A percentile compares a stretch with the other conserved stretches of the same genome.
Conservation (phyloP, 148 eudicot species). For the Fagopyrum tataricum region DNA sequence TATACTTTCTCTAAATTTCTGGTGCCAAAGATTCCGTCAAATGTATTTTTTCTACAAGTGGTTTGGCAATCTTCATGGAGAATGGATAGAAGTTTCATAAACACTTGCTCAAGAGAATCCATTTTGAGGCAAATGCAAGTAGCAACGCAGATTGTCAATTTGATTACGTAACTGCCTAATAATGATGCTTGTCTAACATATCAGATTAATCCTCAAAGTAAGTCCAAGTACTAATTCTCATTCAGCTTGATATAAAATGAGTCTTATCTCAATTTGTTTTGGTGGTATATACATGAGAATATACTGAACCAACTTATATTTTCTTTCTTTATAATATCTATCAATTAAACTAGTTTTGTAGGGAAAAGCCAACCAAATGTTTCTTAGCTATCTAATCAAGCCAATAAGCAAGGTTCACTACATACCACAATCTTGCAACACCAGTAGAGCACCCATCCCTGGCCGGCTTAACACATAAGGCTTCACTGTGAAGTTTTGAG, state of each 20-base stretch:
- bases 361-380: not conserved
- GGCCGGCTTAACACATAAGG: slow-evolving; percentile 77
- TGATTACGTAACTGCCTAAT: not conserved
- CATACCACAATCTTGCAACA: slow-evolving; percentile 83
- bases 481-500: slow-evolving; percentile 54
- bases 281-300: not conserved
- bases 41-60: not conserved
- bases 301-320: not conserved
- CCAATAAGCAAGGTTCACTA: not conserved
- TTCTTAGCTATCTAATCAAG: not conserved
- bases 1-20: not conserved
- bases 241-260: not conserved
- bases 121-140: not conserved
- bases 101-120: not conserved
- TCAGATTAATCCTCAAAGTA: not conserved
- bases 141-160: not conserved
- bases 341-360: not conserved
- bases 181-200: not conserved
- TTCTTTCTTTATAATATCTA: not conserved
- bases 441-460: slow-evolving; percentile 98
- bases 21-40: no score
- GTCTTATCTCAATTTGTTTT: not conserved
- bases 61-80: not conserved
- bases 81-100: slow-evolving; percentile 5
- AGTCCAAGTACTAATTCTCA: not conserved